A percentile compares a stretch with the other conserved stretches of the same genome.
Conservation (phyloP, 75 land plant genomes). For the Isoetes taiwanensis region DNA sequence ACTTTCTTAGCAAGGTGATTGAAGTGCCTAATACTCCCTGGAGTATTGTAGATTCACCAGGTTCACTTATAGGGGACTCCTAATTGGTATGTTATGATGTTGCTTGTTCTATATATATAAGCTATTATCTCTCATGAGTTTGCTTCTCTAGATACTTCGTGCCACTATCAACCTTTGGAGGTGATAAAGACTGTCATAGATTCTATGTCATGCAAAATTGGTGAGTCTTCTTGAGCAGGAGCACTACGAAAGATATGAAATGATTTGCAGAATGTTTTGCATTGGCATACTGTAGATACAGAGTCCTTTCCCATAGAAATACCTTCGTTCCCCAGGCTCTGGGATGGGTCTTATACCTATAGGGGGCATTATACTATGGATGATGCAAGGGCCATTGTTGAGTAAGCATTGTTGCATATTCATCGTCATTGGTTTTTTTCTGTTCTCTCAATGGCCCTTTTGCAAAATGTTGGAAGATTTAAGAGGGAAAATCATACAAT, state of each 20-base stretch:
- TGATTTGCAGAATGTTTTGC: conserved; percentile 1
- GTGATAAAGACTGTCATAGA: background rate
- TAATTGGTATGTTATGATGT: background rate
- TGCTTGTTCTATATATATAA: background rate
- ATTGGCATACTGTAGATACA: conserved; percentile 1
- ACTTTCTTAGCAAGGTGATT: background rate
- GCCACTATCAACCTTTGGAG: background rate
- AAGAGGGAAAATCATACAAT: no score
- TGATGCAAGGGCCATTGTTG: conserved; percentile 2
- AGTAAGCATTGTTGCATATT: no score
- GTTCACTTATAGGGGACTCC: background rate
- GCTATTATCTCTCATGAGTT: background rate
- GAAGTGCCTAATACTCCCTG: background rate
- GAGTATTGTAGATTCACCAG: background rate
- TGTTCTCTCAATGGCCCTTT: no score
- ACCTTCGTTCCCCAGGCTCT: background rate
- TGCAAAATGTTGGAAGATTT: no score
- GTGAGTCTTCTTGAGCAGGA: no score
- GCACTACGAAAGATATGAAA: background rate
- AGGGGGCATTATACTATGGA: background rate
- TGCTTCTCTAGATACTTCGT: background rate
- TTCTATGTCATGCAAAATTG: conserved; percentile 2
- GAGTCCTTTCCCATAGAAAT: background rate
- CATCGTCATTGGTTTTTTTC: no score
- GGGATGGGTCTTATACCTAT: background rate